Base-by-base conservation (phyloP, 1,284 basidiomycete genomes). In the Puccinia hordei region DNA sequence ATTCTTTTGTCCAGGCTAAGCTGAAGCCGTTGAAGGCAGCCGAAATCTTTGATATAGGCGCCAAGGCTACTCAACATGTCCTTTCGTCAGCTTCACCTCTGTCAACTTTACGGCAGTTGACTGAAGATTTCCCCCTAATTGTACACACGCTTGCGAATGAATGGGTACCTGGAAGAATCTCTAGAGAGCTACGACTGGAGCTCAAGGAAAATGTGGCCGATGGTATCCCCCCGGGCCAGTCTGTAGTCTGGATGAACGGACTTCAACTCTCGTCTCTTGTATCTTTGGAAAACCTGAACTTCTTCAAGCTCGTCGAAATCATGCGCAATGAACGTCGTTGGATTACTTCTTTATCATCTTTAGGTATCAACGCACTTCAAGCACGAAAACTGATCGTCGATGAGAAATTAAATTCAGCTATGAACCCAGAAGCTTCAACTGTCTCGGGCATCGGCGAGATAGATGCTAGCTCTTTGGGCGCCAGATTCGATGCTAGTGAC, bases 111-210 rank as follows among this genome's bases (percentile, higher is more conserved):
- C 89, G 88, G 59, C 87, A 90, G n/a, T 88, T 97, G 38, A 89
- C 92, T 0, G 92, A 95, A 84, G 91, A 94, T 86, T 94, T 97
- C 86, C 95, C 95, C 0, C 91, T 90, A 85, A 94, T 95, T 84
- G 90, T 91, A 0, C 88, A 90, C 0, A 87, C 90, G 9, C 87
- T 95, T 59, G 88, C 92, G 1, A 89, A 92, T 46, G 90, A 91
- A 81, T 89, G 93, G 73, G 82, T 86, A 1, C 86, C 90, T 6
- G 88, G 89, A 73, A 84, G 86, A 19, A 87, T 86, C 19, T 63
- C 81, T 8, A 81, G 83, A 9, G 83, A 82, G 15, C 83, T 96
- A n/a, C 82, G 85, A 5, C 85, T 87, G 0, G 92, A 94, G 84
- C 85, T 92, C 0, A 84, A 87, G 35, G 85, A 84, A 4, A 92